These are phyloP conservation scores for Trichophyton equinum DNA, from an alignment of 2,329 filamentous ascomycete genomes.

Conservation along the genomic window DNA sequence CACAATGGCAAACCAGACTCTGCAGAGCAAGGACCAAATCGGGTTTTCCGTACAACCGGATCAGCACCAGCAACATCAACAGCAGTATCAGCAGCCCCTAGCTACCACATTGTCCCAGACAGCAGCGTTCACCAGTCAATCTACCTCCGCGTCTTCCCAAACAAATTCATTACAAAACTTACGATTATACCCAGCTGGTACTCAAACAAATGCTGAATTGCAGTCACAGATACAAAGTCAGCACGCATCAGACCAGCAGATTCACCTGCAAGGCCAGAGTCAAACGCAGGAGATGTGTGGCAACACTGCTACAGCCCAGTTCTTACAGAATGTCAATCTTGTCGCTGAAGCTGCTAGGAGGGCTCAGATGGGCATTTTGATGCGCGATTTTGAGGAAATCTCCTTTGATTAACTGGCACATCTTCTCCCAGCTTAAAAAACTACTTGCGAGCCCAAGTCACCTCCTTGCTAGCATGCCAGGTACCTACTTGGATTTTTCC, in stretches of 20 bases:
- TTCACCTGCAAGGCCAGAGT: not conserved
- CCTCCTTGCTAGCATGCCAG: not conserved
- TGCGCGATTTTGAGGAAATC: constrained; percentile 59
- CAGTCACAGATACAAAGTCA: not conserved
- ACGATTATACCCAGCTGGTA: not conserved
- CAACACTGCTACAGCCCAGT: constrained; percentile 39
- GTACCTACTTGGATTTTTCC: too few species aligned
- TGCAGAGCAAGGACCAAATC: not conserved
- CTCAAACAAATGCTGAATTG: not conserved
- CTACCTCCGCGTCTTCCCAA: not conserved
- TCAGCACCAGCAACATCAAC: not conserved
- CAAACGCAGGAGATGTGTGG: constrained; percentile 5
- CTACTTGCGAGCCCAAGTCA: not conserved
- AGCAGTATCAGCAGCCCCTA: not conserved
- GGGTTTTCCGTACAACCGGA: not conserved
- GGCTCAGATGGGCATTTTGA: constrained; percentile 78
- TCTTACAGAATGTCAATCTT: constrained; percentile 70
- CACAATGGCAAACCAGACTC: not conserved
- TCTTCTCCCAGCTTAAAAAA: not conserved
- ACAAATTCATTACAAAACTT: not conserved
- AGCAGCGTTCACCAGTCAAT: not conserved
- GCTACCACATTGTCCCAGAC: too few species aligned
- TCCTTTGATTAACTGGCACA: constrained; percentile 12
- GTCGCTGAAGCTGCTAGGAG: constrained; percentile 87
- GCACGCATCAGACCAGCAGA: not conserved